Conservation (phyloP, 1,139 yeast genomes). For the Yamadazyma triangularis region DNA sequence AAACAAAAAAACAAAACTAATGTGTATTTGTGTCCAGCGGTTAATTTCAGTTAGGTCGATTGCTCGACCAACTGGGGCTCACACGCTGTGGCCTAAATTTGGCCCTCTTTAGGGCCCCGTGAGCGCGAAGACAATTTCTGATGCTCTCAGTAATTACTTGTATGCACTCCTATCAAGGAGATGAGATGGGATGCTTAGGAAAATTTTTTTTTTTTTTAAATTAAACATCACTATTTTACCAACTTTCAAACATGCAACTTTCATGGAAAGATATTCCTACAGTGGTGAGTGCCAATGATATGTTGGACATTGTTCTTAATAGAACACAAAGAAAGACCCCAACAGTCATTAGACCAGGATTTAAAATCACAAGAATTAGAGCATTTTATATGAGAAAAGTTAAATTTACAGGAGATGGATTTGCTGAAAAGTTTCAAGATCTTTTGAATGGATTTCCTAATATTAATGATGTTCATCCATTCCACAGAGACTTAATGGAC, state of each 20-base stretch:
- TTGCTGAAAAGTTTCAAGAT: conserved; percentile 85
- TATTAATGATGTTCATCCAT: conserved; percentile 96
- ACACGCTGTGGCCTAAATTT: too few species aligned
- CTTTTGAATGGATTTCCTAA: conserved; percentile 88
- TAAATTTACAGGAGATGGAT: conserved; percentile 92
- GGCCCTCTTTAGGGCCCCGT: too few species aligned
- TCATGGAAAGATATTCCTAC: conserved; percentile 98
- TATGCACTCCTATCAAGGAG: not conserved
- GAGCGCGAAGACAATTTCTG: too few species aligned
- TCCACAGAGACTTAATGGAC: conserved; percentile 96
- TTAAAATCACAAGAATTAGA: conserved; percentile 91
- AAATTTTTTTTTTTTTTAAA: too few species aligned
- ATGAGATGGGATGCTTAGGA: not conserved
- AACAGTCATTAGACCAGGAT: conserved; percentile 95
- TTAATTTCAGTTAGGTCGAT: too few species aligned
- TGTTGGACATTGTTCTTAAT: conserved; percentile 94
- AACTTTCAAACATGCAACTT: conserved; percentile 62
- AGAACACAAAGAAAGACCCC: conserved; percentile 98
- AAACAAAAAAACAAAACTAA: too few species aligned
- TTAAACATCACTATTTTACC: too few species aligned
- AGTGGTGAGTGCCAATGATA: conserved; percentile 86
- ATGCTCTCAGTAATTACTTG: not conserved
- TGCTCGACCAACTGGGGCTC: too few species aligned
- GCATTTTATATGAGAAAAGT: conserved; percentile 99
- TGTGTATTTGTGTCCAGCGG: too few species aligned